Percentiles rank a stretch among this genome's conserved stretches.
Evolutionary conservation across 495 filamentous ascomycete genomes (phyloP).

Genomic region (Hypoxylon lenormandii): DNA sequence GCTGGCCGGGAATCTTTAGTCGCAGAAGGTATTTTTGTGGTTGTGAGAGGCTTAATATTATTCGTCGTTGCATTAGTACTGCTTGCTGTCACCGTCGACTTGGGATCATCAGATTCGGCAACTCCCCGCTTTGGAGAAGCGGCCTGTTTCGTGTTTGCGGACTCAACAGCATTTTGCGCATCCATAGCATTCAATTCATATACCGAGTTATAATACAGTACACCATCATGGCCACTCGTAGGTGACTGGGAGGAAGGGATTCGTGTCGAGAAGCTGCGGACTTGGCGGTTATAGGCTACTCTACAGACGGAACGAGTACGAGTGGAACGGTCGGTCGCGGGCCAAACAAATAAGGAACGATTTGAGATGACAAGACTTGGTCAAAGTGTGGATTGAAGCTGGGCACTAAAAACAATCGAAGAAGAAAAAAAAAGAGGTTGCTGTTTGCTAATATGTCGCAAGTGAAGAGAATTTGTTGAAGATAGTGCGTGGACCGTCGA

Average conservation of each 20-base stretch:
- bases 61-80: conserved; percentile 31
- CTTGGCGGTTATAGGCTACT: conserved; percentile 35
- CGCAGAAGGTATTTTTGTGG: conserved; percentile 26
- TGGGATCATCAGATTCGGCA: conserved; percentile 56
- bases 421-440: conserved; percentile 9
- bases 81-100: conserved; percentile 53
- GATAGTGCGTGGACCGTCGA: conserved; percentile 24
- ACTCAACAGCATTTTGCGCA: conserved; percentile 70
- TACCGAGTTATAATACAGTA: conserved; percentile 58
- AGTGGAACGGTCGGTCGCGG: conserved; percentile 44
- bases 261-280: conserved; percentile 24
- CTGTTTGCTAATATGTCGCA: conserved; percentile 42
- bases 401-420: conserved; percentile 9
- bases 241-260: conserved; percentile 46
- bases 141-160: conserved; percentile 66
- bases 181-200: conserved; percentile 69
- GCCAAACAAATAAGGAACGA: conserved; percentile 33
- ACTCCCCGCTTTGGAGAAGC: conserved; percentile 63
- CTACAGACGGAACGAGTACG: conserved; percentile 33
- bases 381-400: conserved; percentile 8
- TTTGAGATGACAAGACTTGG: conserved; percentile 8
- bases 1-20: conserved; percentile 34
- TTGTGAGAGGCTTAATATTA: conserved; percentile 33
- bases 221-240: conserved; percentile 66
- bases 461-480: conserved; percentile 27